phyloP scores from a whole-genome alignment of 257 asterid species.

The Lithospermum erythrorhizon region DNA sequence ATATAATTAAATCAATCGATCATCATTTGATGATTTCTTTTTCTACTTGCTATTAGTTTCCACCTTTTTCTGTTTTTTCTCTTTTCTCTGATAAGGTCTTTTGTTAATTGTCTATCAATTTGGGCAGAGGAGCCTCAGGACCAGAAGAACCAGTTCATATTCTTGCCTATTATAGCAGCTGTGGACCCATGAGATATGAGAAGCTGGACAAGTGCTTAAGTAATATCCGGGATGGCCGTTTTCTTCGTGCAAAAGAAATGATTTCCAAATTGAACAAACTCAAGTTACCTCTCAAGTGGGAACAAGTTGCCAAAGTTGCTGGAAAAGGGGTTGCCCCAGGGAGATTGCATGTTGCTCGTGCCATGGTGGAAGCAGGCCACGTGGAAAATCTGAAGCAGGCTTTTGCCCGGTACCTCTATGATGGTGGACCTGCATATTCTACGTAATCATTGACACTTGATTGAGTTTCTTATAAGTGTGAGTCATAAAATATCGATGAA shows the following conservation, averaged over 20 bases:
- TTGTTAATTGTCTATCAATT: not conserved
- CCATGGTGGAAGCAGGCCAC: slow-evolving; percentile 94
- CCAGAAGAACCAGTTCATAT: slow-evolving; percentile 88
- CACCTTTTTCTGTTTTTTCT: slow-evolving; percentile 3
- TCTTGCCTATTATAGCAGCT: slow-evolving; percentile 94
- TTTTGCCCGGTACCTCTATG: slow-evolving; percentile 72
- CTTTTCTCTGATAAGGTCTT: no score
- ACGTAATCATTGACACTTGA: slow-evolving; percentile 36
- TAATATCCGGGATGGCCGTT: slow-evolving; percentile 72
- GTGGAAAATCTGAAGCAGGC: slow-evolving; percentile 93
- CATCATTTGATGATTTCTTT: not conserved
- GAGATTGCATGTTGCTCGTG: slow-evolving; percentile 93
- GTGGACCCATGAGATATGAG: slow-evolving; percentile 61
- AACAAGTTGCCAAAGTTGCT: slow-evolving; percentile 67
- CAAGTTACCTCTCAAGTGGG: slow-evolving; percentile 81
- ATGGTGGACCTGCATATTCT: slow-evolving; percentile 97
- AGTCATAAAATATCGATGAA: slow-evolving; percentile 5
- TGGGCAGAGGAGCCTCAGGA: slow-evolving; percentile 51
- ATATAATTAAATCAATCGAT: not conserved
- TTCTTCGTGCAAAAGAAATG: slow-evolving; percentile 79
- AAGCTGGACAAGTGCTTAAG: slow-evolving; percentile 53
- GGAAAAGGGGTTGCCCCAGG: slow-evolving; percentile 97
- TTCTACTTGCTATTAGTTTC: not conserved
- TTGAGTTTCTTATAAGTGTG: slow-evolving; percentile 3
- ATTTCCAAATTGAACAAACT: slow-evolving; percentile 69